phyloP scores from a whole-genome alignment of 169 alveolate species.

The Perkinsus marinus region DNA sequence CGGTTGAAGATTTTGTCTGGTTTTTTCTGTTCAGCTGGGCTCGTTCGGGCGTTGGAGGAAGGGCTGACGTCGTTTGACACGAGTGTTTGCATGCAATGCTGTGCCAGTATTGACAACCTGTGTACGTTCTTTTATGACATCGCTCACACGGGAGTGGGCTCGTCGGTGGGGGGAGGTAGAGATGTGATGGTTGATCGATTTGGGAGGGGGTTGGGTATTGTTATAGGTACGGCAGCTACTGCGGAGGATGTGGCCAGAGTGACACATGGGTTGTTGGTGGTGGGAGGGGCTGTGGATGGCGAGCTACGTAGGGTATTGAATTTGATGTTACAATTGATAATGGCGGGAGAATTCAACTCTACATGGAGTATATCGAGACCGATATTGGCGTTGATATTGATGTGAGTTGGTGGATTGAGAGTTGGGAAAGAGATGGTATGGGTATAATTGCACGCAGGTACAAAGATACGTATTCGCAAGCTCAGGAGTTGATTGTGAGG shows the following conservation, averaged over 20 bases:
- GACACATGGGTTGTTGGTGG: conserved; percentile 14
- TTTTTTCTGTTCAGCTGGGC: conserved; percentile 10
- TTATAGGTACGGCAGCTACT: background rate
- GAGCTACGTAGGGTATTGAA: conserved; percentile 52
- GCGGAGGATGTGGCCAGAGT: background rate
- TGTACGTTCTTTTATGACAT: conserved; percentile 18
- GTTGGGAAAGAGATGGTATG: background rate
- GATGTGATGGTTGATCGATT: background rate
- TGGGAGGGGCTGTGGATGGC: conserved; percentile 48
- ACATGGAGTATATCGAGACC: conserved; percentile 78
- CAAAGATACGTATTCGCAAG: background rate
- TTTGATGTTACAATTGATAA: conserved; percentile 55
- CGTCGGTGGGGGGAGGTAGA: background rate
- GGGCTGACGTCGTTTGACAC: conserved; percentile 34
- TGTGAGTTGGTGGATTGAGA: conserved; percentile 18
- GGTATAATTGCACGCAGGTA: background rate
- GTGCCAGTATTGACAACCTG: conserved; percentile 30
- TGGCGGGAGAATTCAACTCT: conserved; percentile 61
- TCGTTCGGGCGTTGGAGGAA: conserved; percentile 32
- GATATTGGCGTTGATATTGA: conserved; percentile 66
- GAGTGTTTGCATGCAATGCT: conserved; percentile 34
- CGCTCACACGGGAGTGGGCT: background rate
- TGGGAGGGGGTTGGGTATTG: background rate
- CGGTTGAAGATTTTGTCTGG: background rate
- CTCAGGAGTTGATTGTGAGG: background rate